These are phyloP conservation scores for Wickerhamiella siamensis DNA, from an alignment of 805 yeast species.

Conservation along the genomic window DNA sequence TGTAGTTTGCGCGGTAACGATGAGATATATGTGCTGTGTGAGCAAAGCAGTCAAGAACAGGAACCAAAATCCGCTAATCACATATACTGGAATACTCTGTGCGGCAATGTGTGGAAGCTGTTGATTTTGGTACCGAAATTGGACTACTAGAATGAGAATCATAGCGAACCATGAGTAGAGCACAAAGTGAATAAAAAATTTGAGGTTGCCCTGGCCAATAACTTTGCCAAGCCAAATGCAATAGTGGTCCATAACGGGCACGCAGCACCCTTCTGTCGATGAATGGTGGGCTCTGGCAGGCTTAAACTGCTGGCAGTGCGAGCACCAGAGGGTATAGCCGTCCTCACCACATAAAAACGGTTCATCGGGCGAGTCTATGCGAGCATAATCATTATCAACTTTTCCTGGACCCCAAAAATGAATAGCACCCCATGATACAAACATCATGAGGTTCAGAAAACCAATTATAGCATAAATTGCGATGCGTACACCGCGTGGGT, in stretches of 20 bases:
- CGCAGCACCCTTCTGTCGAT: constrained; percentile 38
- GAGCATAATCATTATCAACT: constrained; percentile 17
- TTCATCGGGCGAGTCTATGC: constrained; percentile 8
- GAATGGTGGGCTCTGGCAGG: constrained; percentile 62
- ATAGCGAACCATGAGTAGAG: constrained; percentile 23
- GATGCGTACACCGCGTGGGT: constrained; percentile 5
- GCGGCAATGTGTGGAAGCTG: constrained; percentile 27
- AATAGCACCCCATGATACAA: constrained; percentile 33
- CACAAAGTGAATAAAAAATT: constrained; percentile 41
- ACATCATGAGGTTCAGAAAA: constrained; percentile 7
- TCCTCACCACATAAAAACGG: constrained; percentile 50
- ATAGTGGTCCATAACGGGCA: constrained; percentile 69
- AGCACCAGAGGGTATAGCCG: constrained; percentile 71
- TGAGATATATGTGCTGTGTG: constrained; percentile 32
- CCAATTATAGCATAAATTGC: constrained; percentile 10
- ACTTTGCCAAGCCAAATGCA: constrained; percentile 66
- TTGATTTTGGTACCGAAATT: constrained; percentile 23
- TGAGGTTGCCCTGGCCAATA: constrained; percentile 55
- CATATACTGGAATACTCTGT: constrained; percentile 36
- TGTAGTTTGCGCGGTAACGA: constrained; percentile 21
- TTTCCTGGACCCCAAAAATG: constrained; percentile 46
- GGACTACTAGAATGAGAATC: constrained; percentile 29
- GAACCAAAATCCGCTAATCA: constrained; percentile 33
- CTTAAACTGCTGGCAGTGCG: constrained; percentile 49
- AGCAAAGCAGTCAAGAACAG: constrained; percentile 33